A percentile compares a stretch with the other conserved stretches of the same genome.
Conservation (phyloP, 306 rosid genomes). For the Corylus americana region DNA sequence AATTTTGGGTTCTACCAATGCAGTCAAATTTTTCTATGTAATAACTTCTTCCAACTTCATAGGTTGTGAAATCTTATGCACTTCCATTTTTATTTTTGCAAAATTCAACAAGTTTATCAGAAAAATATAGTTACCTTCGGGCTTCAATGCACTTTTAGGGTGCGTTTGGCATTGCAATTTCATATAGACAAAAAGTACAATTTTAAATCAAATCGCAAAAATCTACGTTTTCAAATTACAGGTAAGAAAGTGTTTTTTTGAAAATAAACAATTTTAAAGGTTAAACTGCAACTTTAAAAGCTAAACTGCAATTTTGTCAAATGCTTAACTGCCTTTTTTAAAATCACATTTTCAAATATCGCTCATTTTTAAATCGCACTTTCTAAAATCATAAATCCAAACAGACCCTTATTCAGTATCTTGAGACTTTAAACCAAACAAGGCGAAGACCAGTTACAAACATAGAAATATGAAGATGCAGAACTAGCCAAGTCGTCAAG, state of each 20-base stretch:
- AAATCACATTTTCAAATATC: no score
- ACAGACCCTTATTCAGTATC: not conserved
- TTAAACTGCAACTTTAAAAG: no score
- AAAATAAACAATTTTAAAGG: no score
- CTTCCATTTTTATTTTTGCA: not conserved
- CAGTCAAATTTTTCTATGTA: not conserved
- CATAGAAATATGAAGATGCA: not conserved
- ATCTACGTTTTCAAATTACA: no score
- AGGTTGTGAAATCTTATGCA: not conserved
- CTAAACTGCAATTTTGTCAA: no score
- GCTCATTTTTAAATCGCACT: no score
- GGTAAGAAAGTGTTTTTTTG: no score
- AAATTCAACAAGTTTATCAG: not conserved
- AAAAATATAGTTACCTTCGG: not conserved
- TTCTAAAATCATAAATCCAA: no score
- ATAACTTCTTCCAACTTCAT: not conserved
- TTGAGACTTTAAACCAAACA: not conserved
- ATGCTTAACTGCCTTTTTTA: no score
- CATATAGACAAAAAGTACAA: no score
- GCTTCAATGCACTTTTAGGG: not conserved
- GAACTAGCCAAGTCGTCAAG: not conserved
- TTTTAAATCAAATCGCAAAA: no score
- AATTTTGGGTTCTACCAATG: not conserved
- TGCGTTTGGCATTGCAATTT: no score
- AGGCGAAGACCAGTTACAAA: not conserved